Base-by-base conservation (phyloP, 441 rosid genomes). In the Gossypium gossypioides region DNA sequence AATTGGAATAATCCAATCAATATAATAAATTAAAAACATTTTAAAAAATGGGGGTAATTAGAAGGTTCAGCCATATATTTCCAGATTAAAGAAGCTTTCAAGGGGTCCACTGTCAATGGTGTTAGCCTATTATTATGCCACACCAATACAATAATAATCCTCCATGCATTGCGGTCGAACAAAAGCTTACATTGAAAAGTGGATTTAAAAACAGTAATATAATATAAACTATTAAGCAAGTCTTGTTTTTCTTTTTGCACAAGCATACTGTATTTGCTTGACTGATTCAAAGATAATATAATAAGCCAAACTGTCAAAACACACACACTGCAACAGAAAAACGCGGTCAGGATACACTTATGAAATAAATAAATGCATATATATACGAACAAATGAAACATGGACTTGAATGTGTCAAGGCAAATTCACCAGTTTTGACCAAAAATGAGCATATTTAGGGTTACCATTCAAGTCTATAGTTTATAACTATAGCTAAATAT, bases 201-300 rank as follows among this genome's bases (percentile, higher is more conserved):
- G 9, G 42, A 37, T 37, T 7, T 37, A 37, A 37, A 37, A 37
- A 37, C 42, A 37, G 42, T 37, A 37, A 37, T 37, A 37, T 7
- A 37, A 37, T 37, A 37, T 37, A 37, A 37, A 37, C 42, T 7
- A 37, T 37, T 37, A 37, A 37, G 10, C 2, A 37, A 37, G 42
- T 37, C 13, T 19, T 22, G 22, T 25, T 58, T 18, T 16, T 42
- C 2, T 12, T 68, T 25, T 1, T 63, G 19, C 27, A 4, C 13
- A 19, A 1, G 15, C 4, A 2, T 25, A 48, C 15, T 68, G 21
- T 69, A 10, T 12, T 24, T 59, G 57, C n/a, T 73, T 54, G 68
- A 69, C 71, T 2, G 61, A 59, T 62, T 77, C 77, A 69, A 61
- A 68, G 4, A 27, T 29, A 59, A 68, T 32, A 2, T 22, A 15